Conservation (phyloP, 1,284 basidiomycete species). For the Mrakiaceae sp. region DNA sequence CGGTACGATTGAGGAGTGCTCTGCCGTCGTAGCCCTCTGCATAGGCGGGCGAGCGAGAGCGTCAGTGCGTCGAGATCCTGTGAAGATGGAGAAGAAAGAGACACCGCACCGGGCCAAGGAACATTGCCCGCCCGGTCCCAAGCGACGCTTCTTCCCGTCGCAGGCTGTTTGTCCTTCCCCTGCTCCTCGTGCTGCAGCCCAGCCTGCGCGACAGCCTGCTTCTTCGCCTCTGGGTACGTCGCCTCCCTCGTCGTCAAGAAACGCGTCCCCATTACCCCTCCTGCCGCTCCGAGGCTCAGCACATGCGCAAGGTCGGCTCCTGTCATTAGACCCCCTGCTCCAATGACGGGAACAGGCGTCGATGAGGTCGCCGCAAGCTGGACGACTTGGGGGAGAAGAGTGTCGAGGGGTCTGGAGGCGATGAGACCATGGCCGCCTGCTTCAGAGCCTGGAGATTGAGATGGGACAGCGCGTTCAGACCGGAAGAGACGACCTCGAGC, state of each 20-base stretch:
- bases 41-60: background rate
- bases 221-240: background rate
- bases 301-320: background rate
- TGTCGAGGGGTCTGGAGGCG: slow-evolving; percentile 1
- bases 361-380: background rate
- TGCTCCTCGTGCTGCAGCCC: background rate
- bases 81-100: background rate
- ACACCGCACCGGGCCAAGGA: background rate
- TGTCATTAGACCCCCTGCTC: slow-evolving; percentile 2
- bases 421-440: slow-evolving; percentile 8
- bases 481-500: background rate
- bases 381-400: slow-evolving; percentile 1
- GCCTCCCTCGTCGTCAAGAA: background rate
- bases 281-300: background rate
- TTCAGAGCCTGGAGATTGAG: background rate
- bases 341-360: background rate
- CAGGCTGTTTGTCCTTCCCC: background rate
- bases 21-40: slow-evolving; percentile 7
- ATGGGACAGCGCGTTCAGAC: background rate
- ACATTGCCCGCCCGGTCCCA: background rate
- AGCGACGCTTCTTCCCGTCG: background rate
- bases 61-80: background rate
- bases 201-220: background rate
- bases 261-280: slow-evolving; percentile 1
- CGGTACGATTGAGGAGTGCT: background rate